Evolutionary conservation across 306 rosid species (phyloP).

Genomic region (Clitoria ternatea): DNA sequence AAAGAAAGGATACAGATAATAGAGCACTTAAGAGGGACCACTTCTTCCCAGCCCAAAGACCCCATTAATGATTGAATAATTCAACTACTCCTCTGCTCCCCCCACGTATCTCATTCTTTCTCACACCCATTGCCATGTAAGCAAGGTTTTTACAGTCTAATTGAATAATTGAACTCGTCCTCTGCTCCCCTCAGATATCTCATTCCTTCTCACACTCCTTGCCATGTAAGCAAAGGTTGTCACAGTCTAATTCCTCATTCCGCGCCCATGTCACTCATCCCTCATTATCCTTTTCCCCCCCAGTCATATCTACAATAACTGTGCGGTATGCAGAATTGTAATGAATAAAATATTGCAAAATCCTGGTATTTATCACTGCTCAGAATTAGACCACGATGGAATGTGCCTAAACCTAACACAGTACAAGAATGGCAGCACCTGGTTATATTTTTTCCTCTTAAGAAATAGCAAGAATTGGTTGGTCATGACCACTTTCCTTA

Average conservation of each 20-base stretch:
- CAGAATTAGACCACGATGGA: no score
- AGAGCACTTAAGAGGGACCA: not conserved
- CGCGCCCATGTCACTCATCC: not conserved
- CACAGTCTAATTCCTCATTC: not conserved
- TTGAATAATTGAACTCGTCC: not conserved
- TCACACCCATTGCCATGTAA: not conserved
- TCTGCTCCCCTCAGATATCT: not conserved
- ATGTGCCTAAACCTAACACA: not conserved
- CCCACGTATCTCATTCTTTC: not conserved
- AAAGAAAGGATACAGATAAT: conserved; percentile 3
- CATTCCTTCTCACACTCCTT: not conserved
- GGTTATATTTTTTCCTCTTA: not conserved
- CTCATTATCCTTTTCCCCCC: not conserved
- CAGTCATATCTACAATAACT: not conserved
- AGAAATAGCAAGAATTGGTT: not conserved
- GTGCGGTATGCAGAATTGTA: no score
- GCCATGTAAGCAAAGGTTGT: not conserved
- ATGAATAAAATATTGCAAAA: no score
- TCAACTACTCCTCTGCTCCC: not conserved
- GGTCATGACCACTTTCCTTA: conserved; percentile 11
- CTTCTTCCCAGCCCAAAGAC: not conserved
- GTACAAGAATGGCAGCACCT: not conserved
- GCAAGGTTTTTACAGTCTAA: not conserved
- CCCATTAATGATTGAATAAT: not conserved
- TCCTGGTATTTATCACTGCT: no score